These are phyloP conservation scores for Syncephalastrum monosporum DNA, from an alignment of 371 early-diverging fungal species.

Conservation along the genomic window DNA sequence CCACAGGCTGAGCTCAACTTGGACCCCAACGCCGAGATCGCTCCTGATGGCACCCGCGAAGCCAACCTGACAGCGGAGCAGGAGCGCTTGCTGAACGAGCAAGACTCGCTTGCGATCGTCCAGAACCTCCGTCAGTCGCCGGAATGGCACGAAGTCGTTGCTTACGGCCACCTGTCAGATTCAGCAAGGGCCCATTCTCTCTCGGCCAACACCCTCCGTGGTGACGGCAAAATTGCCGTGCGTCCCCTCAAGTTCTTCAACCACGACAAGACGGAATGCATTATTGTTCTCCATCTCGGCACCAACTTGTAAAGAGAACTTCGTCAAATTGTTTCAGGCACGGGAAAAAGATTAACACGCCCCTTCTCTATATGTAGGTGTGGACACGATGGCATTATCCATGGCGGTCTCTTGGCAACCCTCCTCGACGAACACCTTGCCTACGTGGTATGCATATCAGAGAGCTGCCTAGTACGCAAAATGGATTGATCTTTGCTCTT, in stretches of 20 bases:
- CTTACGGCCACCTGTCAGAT: constrained; percentile 37
- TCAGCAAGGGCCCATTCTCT: constrained; percentile 43
- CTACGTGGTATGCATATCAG: constrained; percentile 49
- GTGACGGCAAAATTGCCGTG: constrained; percentile 44
- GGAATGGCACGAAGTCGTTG: constrained; percentile 41
- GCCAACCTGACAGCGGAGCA: constrained; percentile 7
- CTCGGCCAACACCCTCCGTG: constrained; percentile 56
- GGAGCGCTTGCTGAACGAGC: constrained; percentile 20
- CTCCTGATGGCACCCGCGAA: neutral
- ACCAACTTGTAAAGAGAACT: constrained; percentile 24
- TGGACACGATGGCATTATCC: constrained; percentile 76
- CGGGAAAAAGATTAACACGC: neutral
- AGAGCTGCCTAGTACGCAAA: neutral
- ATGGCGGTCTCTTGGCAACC: constrained; percentile 76
- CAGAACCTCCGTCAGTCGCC: constrained; percentile 22
- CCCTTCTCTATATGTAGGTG: constrained; percentile 31
- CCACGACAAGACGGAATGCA: constrained; percentile 38
- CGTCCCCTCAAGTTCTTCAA: constrained; percentile 44
- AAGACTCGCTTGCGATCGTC: constrained; percentile 23
- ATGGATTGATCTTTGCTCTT: neutral
- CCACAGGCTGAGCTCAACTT: too few relatives aligned
- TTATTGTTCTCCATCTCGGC: constrained; percentile 40
- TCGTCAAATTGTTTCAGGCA: neutral
- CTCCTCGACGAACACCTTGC: constrained; percentile 67
- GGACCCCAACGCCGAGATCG: constrained; percentile 6